phyloP scores from a whole-genome alignment of 495 filamentous ascomycete species.

The Halenospora varia region DNA sequence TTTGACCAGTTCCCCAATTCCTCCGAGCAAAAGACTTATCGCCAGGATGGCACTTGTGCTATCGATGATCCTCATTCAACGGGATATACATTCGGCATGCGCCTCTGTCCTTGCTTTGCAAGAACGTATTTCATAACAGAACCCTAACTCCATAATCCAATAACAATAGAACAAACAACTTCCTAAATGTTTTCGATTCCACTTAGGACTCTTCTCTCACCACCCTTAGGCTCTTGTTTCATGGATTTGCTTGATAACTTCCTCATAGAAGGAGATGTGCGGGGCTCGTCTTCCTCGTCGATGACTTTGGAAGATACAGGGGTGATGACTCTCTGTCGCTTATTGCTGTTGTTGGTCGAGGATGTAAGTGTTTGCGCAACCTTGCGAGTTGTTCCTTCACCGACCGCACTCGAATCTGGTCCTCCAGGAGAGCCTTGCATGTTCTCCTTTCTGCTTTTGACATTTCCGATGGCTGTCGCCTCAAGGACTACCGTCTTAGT shows the following conservation, averaged over 20 bases:
- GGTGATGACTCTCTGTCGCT: conserved; percentile 41
- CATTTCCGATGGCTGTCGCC: neutral
- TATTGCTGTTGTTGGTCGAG: conserved; percentile 19
- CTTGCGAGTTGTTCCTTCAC: conserved; percentile 4
- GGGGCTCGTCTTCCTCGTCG: conserved; percentile 25
- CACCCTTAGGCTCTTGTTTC: conserved; percentile 7
- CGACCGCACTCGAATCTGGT: neutral
- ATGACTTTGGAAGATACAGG: conserved; percentile 35
- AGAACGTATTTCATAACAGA: neutral
- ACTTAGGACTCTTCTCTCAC: conserved; percentile 15
- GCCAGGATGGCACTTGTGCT: neutral
- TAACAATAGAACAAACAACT: neutral
- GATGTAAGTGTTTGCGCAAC: conserved; percentile 4
- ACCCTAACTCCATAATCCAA: neutral
- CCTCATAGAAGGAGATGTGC: conserved; percentile 14
- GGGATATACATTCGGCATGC: neutral
- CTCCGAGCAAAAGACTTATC: neutral
- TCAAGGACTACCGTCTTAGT: too few species aligned
- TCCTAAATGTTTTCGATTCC: conserved; percentile 20
- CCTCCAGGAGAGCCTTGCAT: neutral
- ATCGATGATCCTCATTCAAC: neutral
- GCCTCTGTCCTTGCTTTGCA: neutral
- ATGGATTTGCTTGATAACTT: conserved; percentile 16
- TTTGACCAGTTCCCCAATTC: neutral
- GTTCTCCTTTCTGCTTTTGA: conserved; percentile 21